Conservation (phyloP, 768 basidiomycete species). For the Hypholoma fasciculare region DNA sequence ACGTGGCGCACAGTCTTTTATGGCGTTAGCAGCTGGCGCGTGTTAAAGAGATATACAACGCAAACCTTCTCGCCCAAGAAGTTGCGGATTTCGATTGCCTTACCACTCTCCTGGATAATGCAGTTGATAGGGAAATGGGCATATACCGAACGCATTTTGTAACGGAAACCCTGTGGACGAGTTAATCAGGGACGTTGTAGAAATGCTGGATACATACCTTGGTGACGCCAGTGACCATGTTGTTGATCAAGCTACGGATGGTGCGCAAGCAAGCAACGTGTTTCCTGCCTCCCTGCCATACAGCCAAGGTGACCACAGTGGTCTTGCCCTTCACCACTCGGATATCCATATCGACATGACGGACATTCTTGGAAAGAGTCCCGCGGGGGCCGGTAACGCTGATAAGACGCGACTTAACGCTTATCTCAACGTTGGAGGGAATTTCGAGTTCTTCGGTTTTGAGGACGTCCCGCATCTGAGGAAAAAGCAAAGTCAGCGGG, state of each 20-base stretch:
- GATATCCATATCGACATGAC: conserved; percentile 94
- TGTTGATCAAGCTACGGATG: conserved; percentile 91
- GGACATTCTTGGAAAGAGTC: conserved; percentile 87
- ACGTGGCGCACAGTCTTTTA: conserved; percentile 89
- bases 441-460: conserved; percentile 92
- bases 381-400: conserved; percentile 93
- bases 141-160: conserved; percentile 99
- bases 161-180: conserved; percentile 83
- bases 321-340: conserved; percentile 78
- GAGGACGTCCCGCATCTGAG: conserved; percentile 89
- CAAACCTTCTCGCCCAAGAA: conserved; percentile 92
- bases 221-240: conserved; percentile 98
- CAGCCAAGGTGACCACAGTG: conserved; percentile 82
- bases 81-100: conserved; percentile 86
- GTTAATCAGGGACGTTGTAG: background rate
- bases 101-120: conserved; percentile 81
- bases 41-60: background rate
- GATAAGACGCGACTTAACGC: conserved; percentile 90
- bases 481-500: conserved; percentile 23
- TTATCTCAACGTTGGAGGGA: conserved; percentile 81
- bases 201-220: conserved; percentile 52
- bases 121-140: conserved; percentile 99
- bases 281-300: conserved; percentile 98
- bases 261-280: conserved; percentile 98
- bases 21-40: background rate